Evolutionary conservation across 495 filamentous ascomycete genomes (phyloP), one percentile per base, ranked within the genome.

Genomic region (Niebla homalea): DNA sequence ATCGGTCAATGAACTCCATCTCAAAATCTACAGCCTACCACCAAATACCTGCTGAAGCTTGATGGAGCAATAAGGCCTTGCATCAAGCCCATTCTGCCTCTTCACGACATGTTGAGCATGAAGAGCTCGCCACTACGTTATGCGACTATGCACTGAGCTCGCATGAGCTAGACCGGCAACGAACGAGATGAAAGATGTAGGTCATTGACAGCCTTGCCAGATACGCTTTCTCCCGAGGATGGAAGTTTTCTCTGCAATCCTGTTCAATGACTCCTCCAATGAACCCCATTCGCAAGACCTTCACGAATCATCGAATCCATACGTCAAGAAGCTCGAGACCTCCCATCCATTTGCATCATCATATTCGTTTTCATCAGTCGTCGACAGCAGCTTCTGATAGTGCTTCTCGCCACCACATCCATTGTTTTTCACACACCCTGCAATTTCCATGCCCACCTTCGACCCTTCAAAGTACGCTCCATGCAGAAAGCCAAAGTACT

Each of bases 401-500:
- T 66, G 58, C 36, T 54, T 48, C 43, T 59, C 52, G n/a, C 37
- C 54, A 29, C 36, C 46, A 18, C 38, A 46, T 19, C 51, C 52
- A 18, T 51, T 58, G 3, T 53, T 53, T 7, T 59, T 46, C 22
- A 72, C 57, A 19, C 71, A 65, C 7, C 56, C 64, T 6, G 74
- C 78, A 46, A 83, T 71, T 18, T 67, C 60, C 52, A 66, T 56
- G 1, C 73, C 80, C 0, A 67, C 78, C 42, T 73, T 67, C 19
- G 68, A 65, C 0, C 81, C 81, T 62, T 83, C 79, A 37, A 73
- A 79, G 65, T 70, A 85, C 4, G 76, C 75, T 1, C 79, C 81
- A 18, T 87, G 84, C 64, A 88, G 60, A 61, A 83, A 87, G 0
- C 83, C 83, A 64, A 76, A 88, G 55, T 81, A 85, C 62, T 79